A percentile compares a stretch with the other conserved stretches of the same genome.
Conservation (phyloP, 1,284 basidiomycete genomes). For the Gymnopus androsaceus region DNA sequence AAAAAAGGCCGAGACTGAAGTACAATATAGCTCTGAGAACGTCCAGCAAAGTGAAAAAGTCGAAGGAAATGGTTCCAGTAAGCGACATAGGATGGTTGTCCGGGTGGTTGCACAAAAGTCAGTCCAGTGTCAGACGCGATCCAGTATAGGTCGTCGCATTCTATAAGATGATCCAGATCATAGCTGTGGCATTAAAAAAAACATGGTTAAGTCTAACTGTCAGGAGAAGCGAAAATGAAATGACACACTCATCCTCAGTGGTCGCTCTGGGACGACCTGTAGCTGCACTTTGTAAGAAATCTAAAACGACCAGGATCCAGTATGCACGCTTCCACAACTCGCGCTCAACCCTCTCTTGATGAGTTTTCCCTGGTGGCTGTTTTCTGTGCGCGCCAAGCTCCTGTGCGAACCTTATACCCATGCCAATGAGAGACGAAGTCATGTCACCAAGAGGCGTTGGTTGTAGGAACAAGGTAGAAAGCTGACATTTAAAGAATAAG, state of each 20-base stretch:
- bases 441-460: slow-evolving; percentile 42
- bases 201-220: neutral
- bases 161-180: too few relatives aligned
- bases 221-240: neutral
- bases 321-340: slow-evolving; percentile 74
- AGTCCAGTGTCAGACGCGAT: slow-evolving; percentile 33
- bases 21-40: slow-evolving; percentile 5
- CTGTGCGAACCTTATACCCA: slow-evolving; percentile 65
- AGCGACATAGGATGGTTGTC: neutral
- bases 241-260: slow-evolving; percentile 6
- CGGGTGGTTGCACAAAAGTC: slow-evolving; percentile 7
- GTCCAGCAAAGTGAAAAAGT: slow-evolving; percentile 4
- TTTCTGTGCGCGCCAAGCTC: slow-evolving; percentile 66
- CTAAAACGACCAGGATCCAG: slow-evolving; percentile 50
- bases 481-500: neutral
- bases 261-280: neutral
- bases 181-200: too few relatives aligned
- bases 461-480: slow-evolving; percentile 8
- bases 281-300: neutral
- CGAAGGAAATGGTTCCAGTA: slow-evolving; percentile 11
- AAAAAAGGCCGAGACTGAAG: neutral
- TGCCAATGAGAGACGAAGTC: slow-evolving; percentile 71
- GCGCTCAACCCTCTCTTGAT: slow-evolving; percentile 30
- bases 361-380: slow-evolving; percentile 13
- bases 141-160: slow-evolving; percentile 65